These are phyloP conservation scores for Backusella liffmaniae DNA, from an alignment of 192 early-diverging fungal species.

Conservation along the genomic window DNA sequence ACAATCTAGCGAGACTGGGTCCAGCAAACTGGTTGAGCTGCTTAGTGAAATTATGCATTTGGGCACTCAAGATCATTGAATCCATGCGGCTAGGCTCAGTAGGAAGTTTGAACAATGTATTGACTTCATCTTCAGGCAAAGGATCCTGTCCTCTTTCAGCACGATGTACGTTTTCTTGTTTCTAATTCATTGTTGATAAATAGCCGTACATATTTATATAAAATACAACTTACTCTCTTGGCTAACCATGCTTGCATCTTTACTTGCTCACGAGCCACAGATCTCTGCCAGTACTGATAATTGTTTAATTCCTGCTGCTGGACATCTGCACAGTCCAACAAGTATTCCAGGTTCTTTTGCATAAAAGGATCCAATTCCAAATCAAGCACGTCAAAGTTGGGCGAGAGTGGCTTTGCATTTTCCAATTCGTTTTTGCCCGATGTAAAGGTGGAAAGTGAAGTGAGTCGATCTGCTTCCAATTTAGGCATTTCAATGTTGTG, in stretches of 20 bases:
- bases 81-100: conserved; percentile 92
- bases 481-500: conserved; percentile 64
- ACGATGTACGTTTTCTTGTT: conserved; percentile 74
- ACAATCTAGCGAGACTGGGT: conserved; percentile 92
- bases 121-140: conserved; percentile 79
- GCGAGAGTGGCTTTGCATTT: conserved; percentile 44
- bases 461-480: conserved; percentile 49
- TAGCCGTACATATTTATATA: too few species aligned
- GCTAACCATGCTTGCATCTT: conserved; percentile 61
- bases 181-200: conserved; percentile 28
- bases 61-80: conserved; percentile 82
- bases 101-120: conserved; percentile 64
- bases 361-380: conserved; percentile 83
- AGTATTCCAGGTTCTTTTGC: conserved; percentile 82
- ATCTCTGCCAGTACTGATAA: conserved; percentile 95
- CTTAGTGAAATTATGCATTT: conserved; percentile 91
- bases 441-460: conserved; percentile 59
- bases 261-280: conserved; percentile 82
- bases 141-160: conserved; percentile 62
- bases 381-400: conserved; percentile 73
- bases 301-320: conserved; percentile 88
- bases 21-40: conserved; percentile 93
- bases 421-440: conserved; percentile 28
- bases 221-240: conserved; percentile 46
- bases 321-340: conserved; percentile 84